These are phyloP conservation scores for Hymenoscyphus albidus DNA, from an alignment of 2,329 filamentous ascomycete genomes.

Conservation along the genomic window DNA sequence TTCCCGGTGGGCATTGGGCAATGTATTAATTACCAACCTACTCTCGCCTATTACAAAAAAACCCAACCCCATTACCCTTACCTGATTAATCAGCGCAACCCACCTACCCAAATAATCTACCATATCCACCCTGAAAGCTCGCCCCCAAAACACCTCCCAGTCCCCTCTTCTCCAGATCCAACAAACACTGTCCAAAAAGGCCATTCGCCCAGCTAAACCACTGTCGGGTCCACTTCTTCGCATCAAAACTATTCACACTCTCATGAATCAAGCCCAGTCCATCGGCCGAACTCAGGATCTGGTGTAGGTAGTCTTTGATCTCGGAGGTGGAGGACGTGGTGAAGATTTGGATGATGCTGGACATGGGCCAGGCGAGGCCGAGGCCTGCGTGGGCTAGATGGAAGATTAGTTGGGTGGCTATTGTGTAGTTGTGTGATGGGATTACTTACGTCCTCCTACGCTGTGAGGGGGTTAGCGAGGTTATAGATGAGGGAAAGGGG, in stretches of 20 bases:
- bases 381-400: conserved; percentile 67
- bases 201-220: conserved; percentile 85
- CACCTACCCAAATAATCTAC: neutral
- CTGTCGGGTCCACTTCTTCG: conserved; percentile 40
- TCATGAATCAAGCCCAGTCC: conserved; percentile 46
- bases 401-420: conserved; percentile 31
- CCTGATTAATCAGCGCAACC: neutral
- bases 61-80: neutral
- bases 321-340: conserved; percentile 41
- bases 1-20: too few relatives aligned
- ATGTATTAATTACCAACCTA: neutral
- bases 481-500: neutral
- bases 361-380: conserved; percentile 53
- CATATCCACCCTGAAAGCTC: conserved; percentile 44
- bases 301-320: conserved; percentile 28
- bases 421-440: too few relatives aligned
- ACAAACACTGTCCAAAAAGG: conserved; percentile 77
- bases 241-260: conserved; percentile 43
- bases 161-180: conserved; percentile 69
- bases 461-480: too few relatives aligned
- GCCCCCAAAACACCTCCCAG: conserved; percentile 61
- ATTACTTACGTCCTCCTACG: too few relatives aligned
- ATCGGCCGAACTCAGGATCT: conserved; percentile 29
- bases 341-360: conserved; percentile 49
- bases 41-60: neutral